Conservation (phyloP, 495 filamentous ascomycete genomes). For the Tirmania nivea region DNA sequence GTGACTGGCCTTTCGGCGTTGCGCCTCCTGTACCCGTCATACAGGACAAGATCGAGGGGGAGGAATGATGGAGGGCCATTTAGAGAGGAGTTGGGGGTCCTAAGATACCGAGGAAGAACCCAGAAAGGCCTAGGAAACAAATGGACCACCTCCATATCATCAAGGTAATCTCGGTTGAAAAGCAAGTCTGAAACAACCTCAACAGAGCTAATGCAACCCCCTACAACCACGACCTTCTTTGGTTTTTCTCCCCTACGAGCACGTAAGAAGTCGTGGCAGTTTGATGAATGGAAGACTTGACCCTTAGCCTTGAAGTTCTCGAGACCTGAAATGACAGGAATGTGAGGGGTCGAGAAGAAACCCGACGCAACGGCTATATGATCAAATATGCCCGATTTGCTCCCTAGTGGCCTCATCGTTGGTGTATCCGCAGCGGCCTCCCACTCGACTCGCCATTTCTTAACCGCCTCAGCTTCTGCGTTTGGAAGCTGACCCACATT, state of each 20-base stretch:
- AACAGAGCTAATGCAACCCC: conserved; percentile 64
- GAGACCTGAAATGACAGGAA: conserved; percentile 26
- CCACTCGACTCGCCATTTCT: conserved; percentile 15
- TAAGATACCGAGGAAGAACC: conserved; percentile 42
- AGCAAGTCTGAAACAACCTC: conserved; percentile 50
- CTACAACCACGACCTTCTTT: conserved; percentile 54
- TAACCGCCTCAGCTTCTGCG: conserved; percentile 30
- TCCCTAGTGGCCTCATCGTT: conserved; percentile 15
- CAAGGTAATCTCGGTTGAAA: conserved; percentile 12
- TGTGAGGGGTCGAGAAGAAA: conserved; percentile 44
- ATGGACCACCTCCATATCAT: conserved; percentile 38
- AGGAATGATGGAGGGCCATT: conserved; percentile 36
- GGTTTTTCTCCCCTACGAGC: conserved; percentile 12
- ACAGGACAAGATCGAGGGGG: conserved; percentile 55
- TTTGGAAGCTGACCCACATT: conserved; percentile 7
- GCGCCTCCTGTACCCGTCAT: conserved; percentile 25
- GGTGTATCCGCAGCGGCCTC: conserved; percentile 31
- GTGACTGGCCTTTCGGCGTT: conserved; percentile 21
- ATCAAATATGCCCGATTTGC: conserved; percentile 31
- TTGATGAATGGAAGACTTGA: conserved; percentile 9
- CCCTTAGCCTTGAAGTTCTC: conserved; percentile 35
- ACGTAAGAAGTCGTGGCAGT: conserved; percentile 22
- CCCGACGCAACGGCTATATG: conserved; percentile 53
- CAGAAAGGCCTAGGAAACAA: conserved; percentile 49
- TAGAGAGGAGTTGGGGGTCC: background rate